Conservation (phyloP, 768 basidiomycete genomes). For the Collybia nuda region DNA sequence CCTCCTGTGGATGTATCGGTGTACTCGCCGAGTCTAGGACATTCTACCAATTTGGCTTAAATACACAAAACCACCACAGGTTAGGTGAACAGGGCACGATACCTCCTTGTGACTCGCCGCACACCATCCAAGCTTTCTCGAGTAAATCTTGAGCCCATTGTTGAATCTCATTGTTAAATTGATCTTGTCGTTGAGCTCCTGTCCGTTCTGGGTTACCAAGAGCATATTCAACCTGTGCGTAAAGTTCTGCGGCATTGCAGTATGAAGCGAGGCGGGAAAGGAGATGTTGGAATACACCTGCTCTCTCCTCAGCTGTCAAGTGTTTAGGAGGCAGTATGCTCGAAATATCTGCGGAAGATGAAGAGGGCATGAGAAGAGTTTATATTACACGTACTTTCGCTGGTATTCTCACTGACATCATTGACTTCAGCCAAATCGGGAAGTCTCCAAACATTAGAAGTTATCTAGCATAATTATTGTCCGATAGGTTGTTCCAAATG, state of each 20-base stretch:
- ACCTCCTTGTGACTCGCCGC: slow-evolving; percentile 27
- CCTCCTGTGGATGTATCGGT: slow-evolving; percentile 45
- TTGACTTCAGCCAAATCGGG: too few species aligned
- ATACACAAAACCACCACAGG: too few species aligned
- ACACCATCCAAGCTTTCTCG: slow-evolving; percentile 43
- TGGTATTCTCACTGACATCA: too few species aligned
- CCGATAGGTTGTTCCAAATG: not conserved
- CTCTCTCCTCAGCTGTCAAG: slow-evolving; percentile 31
- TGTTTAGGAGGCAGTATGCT: slow-evolving; percentile 37
- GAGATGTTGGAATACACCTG: slow-evolving; percentile 41
- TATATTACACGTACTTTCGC: not conserved
- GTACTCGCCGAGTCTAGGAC: slow-evolving; percentile 30
- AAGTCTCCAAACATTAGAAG: not conserved
- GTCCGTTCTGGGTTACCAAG: slow-evolving; percentile 18
- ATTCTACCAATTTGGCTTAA: too few species aligned
- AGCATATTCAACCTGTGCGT: slow-evolving; percentile 34
- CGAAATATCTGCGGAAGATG: slow-evolving; percentile 8
- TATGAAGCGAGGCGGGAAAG: slow-evolving; percentile 43
- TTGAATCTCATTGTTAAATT: slow-evolving; percentile 36
- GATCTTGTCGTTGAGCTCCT: slow-evolving; percentile 20
- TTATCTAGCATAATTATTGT: not conserved
- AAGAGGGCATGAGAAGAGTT: not conserved
- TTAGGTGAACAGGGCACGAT: not conserved
- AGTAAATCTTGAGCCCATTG: slow-evolving; percentile 44
- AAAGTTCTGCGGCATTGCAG: slow-evolving; percentile 41